Conservation (phyloP, 805 yeast species). For the Candida ficus region DNA sequence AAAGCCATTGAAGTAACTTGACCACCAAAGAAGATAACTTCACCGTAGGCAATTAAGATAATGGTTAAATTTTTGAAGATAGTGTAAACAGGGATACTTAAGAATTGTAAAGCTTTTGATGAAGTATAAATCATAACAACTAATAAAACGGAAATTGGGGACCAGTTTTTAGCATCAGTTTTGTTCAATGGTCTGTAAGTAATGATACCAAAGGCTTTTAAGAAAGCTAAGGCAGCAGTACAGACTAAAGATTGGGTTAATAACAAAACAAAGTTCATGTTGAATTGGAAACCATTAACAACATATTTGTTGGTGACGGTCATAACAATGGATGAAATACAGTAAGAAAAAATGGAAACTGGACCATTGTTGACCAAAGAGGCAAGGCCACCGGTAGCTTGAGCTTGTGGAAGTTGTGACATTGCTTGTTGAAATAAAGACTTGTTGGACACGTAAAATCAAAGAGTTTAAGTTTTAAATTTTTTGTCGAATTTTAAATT, state of each 20-base stretch:
- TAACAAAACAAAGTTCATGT: conserved; percentile 82
- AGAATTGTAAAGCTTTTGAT: conserved; percentile 87
- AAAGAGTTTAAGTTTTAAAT: too few species aligned
- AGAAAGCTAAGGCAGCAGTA: conserved; percentile 61
- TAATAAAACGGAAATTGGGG: conserved; percentile 84
- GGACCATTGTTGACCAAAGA: conserved; percentile 43
- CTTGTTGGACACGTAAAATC: neutral
- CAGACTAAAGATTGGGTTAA: conserved; percentile 89
- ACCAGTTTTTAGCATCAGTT: conserved; percentile 92
- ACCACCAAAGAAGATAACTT: conserved; percentile 96
- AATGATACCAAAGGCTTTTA: conserved; percentile 71
- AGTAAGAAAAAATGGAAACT: conserved; percentile 75
- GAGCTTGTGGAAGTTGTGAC: conserved; percentile 17
- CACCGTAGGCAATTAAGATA: conserved; percentile 96
- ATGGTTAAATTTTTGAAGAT: conserved; percentile 97
- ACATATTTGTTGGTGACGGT: conserved; percentile 96
- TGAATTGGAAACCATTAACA: conserved; percentile 62
- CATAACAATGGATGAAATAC: conserved; percentile 93
- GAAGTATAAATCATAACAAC: conserved; percentile 95
- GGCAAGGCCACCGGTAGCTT: conserved; percentile 19
- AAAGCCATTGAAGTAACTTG: conserved; percentile 84
- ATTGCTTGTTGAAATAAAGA: conserved; percentile 16
- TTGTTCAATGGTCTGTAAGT: conserved; percentile 81
- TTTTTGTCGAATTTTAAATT: neutral
- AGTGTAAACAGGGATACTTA: conserved; percentile 93